Evolutionary conservation across 148 eudicot species (phyloP).

Genomic region (Tetragonia tetragonoides): DNA sequence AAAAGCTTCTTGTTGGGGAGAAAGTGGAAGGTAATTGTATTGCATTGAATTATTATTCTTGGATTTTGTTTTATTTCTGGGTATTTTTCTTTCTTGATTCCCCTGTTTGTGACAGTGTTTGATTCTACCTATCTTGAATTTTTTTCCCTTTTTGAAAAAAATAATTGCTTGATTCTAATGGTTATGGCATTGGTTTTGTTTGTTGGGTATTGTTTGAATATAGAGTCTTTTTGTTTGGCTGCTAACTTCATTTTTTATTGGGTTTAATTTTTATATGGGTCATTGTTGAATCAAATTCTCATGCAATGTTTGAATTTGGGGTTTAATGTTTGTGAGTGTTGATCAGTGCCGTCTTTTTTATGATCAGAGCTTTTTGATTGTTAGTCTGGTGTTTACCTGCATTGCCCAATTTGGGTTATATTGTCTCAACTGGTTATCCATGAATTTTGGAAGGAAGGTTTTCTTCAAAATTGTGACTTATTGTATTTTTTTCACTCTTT

Average conservation of each 20-base stretch:
- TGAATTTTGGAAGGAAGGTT: background rate
- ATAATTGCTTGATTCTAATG: background rate
- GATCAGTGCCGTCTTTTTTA: too few species aligned
- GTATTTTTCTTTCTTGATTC: background rate
- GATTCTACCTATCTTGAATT: background rate
- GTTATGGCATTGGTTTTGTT: background rate
- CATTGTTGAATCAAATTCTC: background rate
- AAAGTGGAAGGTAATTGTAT: conserved; percentile 35
- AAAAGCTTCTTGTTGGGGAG: conserved; percentile 23
- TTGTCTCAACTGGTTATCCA: background rate
- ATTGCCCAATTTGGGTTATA: too few species aligned
- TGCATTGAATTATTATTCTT: background rate
- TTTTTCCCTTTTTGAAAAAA: background rate
- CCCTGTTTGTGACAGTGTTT: background rate
- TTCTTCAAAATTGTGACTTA: background rate
- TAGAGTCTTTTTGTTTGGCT: background rate
- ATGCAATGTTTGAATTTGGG: conserved; percentile 26
- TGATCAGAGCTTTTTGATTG: too few species aligned
- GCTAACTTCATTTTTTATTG: background rate
- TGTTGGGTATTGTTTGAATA: conserved; percentile 4
- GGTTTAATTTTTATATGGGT: background rate
- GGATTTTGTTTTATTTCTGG: background rate
- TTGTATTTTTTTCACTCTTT: too few species aligned
- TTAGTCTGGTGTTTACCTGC: too few species aligned
- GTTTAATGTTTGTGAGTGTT: too few species aligned